phyloP scores from a whole-genome alignment of 2,329 filamentous ascomycete species.

The Hypoxylon rubiginosum region DNA sequence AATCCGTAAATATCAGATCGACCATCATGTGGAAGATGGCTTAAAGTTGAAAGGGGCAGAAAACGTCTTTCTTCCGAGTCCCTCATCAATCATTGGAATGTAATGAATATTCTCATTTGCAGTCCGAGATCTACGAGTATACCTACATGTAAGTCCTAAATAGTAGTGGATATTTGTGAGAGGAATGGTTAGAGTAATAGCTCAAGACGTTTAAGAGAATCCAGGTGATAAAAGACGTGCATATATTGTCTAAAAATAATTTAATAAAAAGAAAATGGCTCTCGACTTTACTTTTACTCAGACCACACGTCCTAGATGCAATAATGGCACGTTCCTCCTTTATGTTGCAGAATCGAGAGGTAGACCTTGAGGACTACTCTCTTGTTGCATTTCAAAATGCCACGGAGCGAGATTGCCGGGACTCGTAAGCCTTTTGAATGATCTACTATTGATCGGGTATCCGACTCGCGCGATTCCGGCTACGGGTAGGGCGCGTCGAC shows the following conservation, averaged over 20 bases:
- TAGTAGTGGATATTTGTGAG: not conserved
- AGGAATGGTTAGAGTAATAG: not conserved
- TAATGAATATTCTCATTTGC: not conserved
- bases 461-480: slow-evolving; percentile 32
- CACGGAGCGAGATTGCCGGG: slow-evolving; percentile 39
- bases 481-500: slow-evolving; percentile 25
- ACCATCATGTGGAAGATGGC: too few species aligned
- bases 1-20: too few species aligned
- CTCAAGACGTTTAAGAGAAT: not conserved
- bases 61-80: not conserved
- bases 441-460: slow-evolving; percentile 33
- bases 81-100: not conserved
- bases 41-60: not conserved
- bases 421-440: slow-evolving; percentile 44
- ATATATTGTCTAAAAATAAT: not conserved
- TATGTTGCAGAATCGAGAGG: slow-evolving; percentile 18
- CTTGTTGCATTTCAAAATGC: slow-evolving; percentile 27
- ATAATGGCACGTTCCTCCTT: slow-evolving; percentile 34
- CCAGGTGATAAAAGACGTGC: not conserved
- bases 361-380: slow-evolving; percentile 22
- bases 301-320: slow-evolving; percentile 6
- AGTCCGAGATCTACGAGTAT: not conserved
- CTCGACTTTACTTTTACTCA: slow-evolving; percentile 5
- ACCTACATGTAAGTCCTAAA: not conserved
- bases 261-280: not conserved